phyloP scores from a whole-genome alignment of 176 grass and related monocot genomes.

The maize (Zea mays) region Zm-B73-REFERENCE-NAM-5.0 NC_050102.1:110566501-110567000 shows the following conservation, averaged over 20 bases:
- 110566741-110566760: neutral
- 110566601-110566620: slow-evolving; percentile 19
- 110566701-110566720: slow-evolving; percentile 29
- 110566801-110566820: neutral
- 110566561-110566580: neutral
- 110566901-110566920: neutral
- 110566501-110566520: slow-evolving; percentile 7
- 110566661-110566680: slow-evolving; percentile 7
- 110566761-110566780: neutral
- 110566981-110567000: neutral
- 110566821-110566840: neutral
- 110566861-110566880: neutral
- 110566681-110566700: neutral
- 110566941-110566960: neutral
- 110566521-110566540: slow-evolving; percentile 26
- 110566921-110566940: neutral
- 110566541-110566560: neutral
- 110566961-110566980: neutral
- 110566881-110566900: neutral
- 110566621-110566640: slow-evolving; percentile 21
- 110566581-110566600: slow-evolving; percentile 2
- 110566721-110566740: neutral
- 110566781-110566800: neutral
- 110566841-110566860: neutral
- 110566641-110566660: slow-evolving; percentile 7